A percentile compares a stretch with the other conserved stretches of the same genome.
Conservation (phyloP, 2,329 filamentous ascomycete species). For the Fusarium pseudonygamai region DNA sequence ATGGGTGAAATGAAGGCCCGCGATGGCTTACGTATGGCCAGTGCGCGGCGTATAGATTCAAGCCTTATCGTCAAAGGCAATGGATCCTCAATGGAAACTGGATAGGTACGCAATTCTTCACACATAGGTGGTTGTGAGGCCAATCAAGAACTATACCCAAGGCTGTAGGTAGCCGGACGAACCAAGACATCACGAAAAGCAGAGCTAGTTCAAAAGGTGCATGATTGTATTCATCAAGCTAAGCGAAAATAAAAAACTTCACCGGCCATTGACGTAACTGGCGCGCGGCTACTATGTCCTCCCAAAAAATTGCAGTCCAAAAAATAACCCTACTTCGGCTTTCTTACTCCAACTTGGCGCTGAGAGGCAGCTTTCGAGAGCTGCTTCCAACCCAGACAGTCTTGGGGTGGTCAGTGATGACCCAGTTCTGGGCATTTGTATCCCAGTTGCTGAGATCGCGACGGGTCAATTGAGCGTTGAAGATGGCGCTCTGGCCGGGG, state of each 20-base stretch:
- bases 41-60: fast-evolving
- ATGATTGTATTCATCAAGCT: neutral
- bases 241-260: constrained; percentile 4
- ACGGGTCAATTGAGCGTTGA: constrained; percentile 75
- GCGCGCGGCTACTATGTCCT: neutral
- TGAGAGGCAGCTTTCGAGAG: constrained; percentile 63
- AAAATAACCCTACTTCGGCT: neutral
- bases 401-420: constrained; percentile 63
- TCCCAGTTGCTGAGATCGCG: constrained; percentile 93
- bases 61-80: fast-evolving
- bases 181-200: neutral
- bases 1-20: neutral
- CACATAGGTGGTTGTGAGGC: too few relatives aligned
- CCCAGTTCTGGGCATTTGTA: constrained; percentile 81
- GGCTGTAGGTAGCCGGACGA: neutral
- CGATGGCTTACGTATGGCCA: neutral
- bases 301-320: neutral
- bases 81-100: neutral
- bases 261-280: constrained; percentile 14
- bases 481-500: constrained; percentile 73
- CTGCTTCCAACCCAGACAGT: constrained; percentile 65
- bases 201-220: neutral
- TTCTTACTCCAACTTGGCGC: constrained; percentile 30
- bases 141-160: neutral
- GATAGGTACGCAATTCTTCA: neutral